Evolutionary conservation across 2,329 filamentous ascomycete genomes (phyloP).

Genomic region (Diaporthe caulivora): DNA sequence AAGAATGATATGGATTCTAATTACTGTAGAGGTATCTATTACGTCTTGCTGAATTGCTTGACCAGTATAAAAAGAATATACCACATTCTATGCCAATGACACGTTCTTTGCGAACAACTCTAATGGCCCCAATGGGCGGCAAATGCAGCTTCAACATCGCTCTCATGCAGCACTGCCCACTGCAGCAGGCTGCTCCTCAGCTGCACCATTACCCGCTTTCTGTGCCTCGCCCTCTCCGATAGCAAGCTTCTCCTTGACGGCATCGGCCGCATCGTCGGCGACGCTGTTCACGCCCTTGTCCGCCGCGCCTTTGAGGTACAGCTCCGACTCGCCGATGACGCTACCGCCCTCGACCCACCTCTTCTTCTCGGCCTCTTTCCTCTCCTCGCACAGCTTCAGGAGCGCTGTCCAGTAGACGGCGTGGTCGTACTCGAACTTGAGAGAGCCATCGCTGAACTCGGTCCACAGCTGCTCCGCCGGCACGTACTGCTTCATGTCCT

Average conservation of each 20-base stretch:
- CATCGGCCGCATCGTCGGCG: conserved; percentile 32
- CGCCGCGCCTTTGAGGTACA: conserved; percentile 78
- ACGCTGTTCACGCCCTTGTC: conserved; percentile 27
- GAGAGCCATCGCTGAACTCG: conserved; percentile 75
- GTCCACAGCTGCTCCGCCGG: conserved; percentile 86
- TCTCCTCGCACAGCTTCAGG: conserved; percentile 75
- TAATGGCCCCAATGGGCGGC: not conserved
- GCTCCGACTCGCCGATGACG: conserved; percentile 86
- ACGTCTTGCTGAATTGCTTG: not conserved
- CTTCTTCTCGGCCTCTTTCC: conserved; percentile 70
- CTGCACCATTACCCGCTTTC: conserved; percentile 1
- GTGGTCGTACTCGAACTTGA: conserved; percentile 95
- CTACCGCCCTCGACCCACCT: conserved; percentile 87
- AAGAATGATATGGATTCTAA: not conserved
- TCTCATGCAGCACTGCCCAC: conserved; percentile 20
- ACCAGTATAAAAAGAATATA: not conserved
- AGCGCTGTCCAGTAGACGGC: conserved; percentile 89
- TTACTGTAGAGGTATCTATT: conserved; percentile 23
- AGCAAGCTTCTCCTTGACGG: conserved; percentile 35
- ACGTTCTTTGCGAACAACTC: not conserved
- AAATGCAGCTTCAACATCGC: not conserved
- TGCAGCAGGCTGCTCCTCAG: conserved; percentile 10
- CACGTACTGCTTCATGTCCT: conserved; percentile 86
- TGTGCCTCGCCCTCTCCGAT: conserved; percentile 24
- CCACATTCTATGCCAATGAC: not conserved